Conservation (phyloP, 306 rosid genomes). For the Rosa chinensis region DNA sequence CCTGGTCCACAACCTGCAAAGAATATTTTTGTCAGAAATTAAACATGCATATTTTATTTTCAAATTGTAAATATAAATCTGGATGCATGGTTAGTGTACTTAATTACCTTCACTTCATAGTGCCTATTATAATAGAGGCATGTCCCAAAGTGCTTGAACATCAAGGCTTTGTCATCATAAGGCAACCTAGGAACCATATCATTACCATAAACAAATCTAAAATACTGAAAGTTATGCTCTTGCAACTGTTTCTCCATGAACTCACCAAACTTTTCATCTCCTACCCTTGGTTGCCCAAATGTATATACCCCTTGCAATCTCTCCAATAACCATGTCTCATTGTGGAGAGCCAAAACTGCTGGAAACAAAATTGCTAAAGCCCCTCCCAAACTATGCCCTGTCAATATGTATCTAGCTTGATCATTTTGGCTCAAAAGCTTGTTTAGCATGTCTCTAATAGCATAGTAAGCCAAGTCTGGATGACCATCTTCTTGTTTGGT, state of each 20-base stretch:
- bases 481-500: constrained; percentile 20
- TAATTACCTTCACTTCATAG: constrained; percentile 48
- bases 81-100: too few species aligned
- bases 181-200: constrained; percentile 76
- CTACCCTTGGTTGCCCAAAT: constrained; percentile 82
- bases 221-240: constrained; percentile 37
- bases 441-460: constrained; percentile 39
- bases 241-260: constrained; percentile 37
- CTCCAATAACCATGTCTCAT: constrained; percentile 48
- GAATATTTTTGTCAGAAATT: too few species aligned
- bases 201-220: constrained; percentile 64
- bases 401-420: constrained; percentile 45
- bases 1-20: constrained; percentile 55
- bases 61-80: too few species aligned
- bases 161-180: constrained; percentile 44
- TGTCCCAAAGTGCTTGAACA: constrained; percentile 72
- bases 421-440: constrained; percentile 31
- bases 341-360: constrained; percentile 45
- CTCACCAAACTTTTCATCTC: constrained; percentile 41
- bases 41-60: too few species aligned
- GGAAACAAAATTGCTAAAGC: constrained; percentile 59
- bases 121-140: constrained; percentile 61
- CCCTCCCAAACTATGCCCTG: constrained; percentile 75
- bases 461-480: constrained; percentile 52
- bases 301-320: constrained; percentile 69